A percentile compares a stretch with the other conserved stretches of the same genome.
Evolutionary conservation across 306 rosid genomes (phyloP).

Genomic region (Senna tora): DNA sequence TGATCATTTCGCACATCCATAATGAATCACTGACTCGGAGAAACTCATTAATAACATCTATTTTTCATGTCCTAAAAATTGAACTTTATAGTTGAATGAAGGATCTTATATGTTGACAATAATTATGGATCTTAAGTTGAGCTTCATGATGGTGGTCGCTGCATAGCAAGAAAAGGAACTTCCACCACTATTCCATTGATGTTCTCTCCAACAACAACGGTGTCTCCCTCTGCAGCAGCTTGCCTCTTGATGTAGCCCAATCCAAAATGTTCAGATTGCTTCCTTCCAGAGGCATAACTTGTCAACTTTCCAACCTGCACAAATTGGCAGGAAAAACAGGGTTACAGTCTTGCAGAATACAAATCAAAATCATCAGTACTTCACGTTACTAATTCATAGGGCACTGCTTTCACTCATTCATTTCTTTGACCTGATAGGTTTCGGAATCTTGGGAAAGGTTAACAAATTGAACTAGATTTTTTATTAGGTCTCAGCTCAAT

Average conservation of each 20-base stretch:
- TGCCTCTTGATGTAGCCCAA: constrained; percentile 82
- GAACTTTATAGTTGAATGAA: not conserved
- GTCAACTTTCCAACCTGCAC: constrained; percentile 89
- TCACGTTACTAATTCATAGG: constrained; percentile 24
- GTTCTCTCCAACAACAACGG: constrained; percentile 63
- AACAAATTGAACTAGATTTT: constrained; percentile 31
- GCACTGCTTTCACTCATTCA: constrained; percentile 9
- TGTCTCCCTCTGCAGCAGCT: constrained; percentile 72
- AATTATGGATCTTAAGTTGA: constrained; percentile 37
- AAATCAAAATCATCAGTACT: constrained; percentile 24
- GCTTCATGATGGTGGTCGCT: constrained; percentile 52
- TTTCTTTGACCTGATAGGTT: constrained; percentile 12
- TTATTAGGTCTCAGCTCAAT: not conserved
- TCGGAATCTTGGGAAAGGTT: constrained; percentile 1
- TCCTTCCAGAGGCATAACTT: constrained; percentile 78
- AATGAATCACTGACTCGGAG: not conserved
- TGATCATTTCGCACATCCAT: constrained; percentile 15
- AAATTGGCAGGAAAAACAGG: not conserved
- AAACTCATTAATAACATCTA: constrained; percentile 14
- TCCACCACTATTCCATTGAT: constrained; percentile 66
- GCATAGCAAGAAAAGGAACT: constrained; percentile 79
- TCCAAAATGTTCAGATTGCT: constrained; percentile 68
- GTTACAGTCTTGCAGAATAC: not conserved
- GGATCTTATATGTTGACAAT: not conserved
- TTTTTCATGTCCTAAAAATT: constrained; percentile 26